Evolutionary conservation across 495 filamentous ascomycete species (phyloP), one percentile per base, ranked within the genome.

Genomic region (Hypomontagnella submonticulosa): DNA sequence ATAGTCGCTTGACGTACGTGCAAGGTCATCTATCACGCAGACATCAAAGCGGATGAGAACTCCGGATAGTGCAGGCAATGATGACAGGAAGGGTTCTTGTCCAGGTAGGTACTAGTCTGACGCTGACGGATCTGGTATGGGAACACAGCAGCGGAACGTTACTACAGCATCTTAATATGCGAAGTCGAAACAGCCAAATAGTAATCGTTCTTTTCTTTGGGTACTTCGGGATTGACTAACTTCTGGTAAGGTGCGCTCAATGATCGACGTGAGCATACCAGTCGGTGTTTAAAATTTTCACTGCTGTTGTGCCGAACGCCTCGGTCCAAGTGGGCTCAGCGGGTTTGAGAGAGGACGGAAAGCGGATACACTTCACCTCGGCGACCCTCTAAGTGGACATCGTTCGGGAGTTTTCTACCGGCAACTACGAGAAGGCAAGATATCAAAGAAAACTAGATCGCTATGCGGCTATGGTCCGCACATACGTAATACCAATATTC

Each of bases 321-420:
- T 67, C 64, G 33, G 57, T 27, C 23, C 34, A 52, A 42, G 40
- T 57, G 33, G 51, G 34, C n/a, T 57, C 52, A 13, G 46, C 40
- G 37, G 6, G n/a, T 38, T 56, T 49, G 19, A 10, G 38, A 48
- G 33, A 40, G 33, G 20, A 42, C 41, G 53, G 53, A 15, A 49
- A 58, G 46, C 54, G 47, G 36, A 34, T 15, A 46, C 27, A 9
- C 41, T 47, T 34, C 12, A 58, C 40, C 37, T 58, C 37, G 49
- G 30, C 41, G 51, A 57, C 23, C 0, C 30, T 18, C 30, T 11
- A 18, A 38, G 57, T 40, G 15, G 33, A 36, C 55, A 48, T 16
- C 64, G 40, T n/a, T 44, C 47, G 53, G 57, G 30, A 61, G 23
- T 3, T 27, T n/a, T 54, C 44, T 37, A 18, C 37, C 46, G 46